A percentile compares a stretch with the other conserved stretches of the same genome.
Conservation (phyloP, 371 early-diverging fungal species). For the Vairimorpha necatrix region DNA sequence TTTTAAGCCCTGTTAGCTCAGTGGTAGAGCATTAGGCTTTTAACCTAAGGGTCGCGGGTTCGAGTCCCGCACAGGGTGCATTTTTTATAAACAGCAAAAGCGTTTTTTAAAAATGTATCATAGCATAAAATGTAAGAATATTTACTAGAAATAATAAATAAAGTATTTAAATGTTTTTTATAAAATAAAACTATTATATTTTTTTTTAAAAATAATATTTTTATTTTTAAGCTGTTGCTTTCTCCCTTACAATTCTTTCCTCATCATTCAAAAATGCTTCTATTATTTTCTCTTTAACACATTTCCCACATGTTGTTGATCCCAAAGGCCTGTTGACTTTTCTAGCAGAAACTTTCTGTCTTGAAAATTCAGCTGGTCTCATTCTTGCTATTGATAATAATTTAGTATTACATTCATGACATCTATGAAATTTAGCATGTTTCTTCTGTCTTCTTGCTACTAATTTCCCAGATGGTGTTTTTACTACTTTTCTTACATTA, state of each 20-base stretch:
- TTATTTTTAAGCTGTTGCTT: slow-evolving; percentile 3
- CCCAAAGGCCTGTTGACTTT: slow-evolving; percentile 62
- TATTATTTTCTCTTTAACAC: slow-evolving; percentile 60
- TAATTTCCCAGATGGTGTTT: slow-evolving; percentile 48
- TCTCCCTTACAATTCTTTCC: slow-evolving; percentile 53
- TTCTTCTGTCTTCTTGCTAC: slow-evolving; percentile 53
- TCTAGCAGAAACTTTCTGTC: slow-evolving; percentile 59
- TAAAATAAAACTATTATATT: too few relatives aligned
- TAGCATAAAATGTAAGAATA: too few relatives aligned
- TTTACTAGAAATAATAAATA: too few relatives aligned
- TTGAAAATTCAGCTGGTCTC: slow-evolving; percentile 62
- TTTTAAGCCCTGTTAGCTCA: slow-evolving; percentile 32
- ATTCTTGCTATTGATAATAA: slow-evolving; percentile 55
- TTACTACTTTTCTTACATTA: slow-evolving; percentile 51
- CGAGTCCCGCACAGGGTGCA: slow-evolving; percentile 28
- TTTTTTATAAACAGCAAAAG: not conserved
- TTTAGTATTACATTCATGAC: slow-evolving; percentile 62
- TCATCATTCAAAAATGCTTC: slow-evolving; percentile 62
- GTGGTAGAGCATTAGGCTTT: slow-evolving; percentile 34
- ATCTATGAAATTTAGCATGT: slow-evolving; percentile 57
- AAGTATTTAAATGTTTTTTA: too few relatives aligned
- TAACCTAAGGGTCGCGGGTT: slow-evolving; percentile 32
- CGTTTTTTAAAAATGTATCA: not conserved
- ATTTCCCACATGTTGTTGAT: slow-evolving; percentile 54
- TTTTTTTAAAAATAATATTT: not conserved